Evolutionary conservation across 1,284 basidiomycete genomes (phyloP), one percentile per base, ranked within the genome.

Genomic region (Cryptococcus wingfieldii): DNA sequence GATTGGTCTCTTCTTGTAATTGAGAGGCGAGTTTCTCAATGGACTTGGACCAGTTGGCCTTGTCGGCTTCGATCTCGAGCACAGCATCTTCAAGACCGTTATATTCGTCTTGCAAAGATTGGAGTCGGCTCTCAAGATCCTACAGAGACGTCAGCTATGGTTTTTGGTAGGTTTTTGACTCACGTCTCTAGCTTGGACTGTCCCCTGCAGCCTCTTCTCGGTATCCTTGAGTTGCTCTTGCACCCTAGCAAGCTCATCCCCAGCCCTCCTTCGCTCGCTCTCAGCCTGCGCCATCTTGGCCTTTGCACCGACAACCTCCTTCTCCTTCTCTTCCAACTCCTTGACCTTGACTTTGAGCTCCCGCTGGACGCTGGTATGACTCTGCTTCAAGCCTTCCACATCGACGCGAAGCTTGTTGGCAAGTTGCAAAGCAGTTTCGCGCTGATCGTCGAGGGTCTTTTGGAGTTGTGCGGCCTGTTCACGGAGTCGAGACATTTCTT

Each of bases 1-100:
- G 89, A 39, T 65, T 66, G 12, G 70, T 68, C 59, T 80, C 78
- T 37, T 66, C 63, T 42, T 74, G 63, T 43, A 78, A 65, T 44
- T 74, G 71, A 44, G 62, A 69, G 19, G 81, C 77, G 1, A 82
- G 80, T 66, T 90, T 87, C 3, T 80, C 88, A 55, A 88, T 75
- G 63, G 91, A 88, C 7, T 86, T 83, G 54, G 85, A 83, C 61
- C 87, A 84, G 10, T 85, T 81, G 6, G 83, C 84, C 68, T 89
- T 85, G 60, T 93, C 90, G 38, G 89, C 82, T 73, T 95, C 88
- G 47, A 90, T 82, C 61, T 89, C 84, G 5, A 95, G 80, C 5
- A 90, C 83, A 0, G 87, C 83, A 67, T 97, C 93, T 73, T 97
- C 93, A 54, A 92, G 87, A 58, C 88, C 86, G 56, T 88, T 84